phyloP scores from a whole-genome alignment of 2,329 filamentous ascomycete genomes.

The Fragosphaeria purpurea region DNA sequence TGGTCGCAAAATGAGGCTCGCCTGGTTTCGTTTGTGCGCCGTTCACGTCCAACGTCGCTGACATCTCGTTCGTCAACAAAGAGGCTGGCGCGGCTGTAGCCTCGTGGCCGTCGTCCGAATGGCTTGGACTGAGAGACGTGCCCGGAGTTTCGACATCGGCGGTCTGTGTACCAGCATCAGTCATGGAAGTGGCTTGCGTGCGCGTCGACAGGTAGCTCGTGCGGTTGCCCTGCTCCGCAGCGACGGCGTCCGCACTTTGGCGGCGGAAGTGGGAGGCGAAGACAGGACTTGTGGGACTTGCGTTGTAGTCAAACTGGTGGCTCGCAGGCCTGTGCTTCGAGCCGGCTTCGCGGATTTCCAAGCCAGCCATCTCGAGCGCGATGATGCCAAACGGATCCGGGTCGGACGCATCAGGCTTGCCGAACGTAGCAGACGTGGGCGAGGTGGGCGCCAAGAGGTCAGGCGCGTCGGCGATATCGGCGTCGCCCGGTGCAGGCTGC shows the following conservation, averaged over 20 bases:
- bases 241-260: slow-evolving; percentile 58
- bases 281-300: slow-evolving; percentile 65
- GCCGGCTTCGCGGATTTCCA: slow-evolving; percentile 87
- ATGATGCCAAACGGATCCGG: slow-evolving; percentile 88
- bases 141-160: slow-evolving; percentile 41
- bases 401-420: slow-evolving; percentile 68
- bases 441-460: slow-evolving; percentile 23
- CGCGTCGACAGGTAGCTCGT: slow-evolving; percentile 67
- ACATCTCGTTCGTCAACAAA: too few relatives aligned
- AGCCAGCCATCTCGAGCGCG: slow-evolving; percentile 79
- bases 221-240: slow-evolving; percentile 48
- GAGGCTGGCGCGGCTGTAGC: not conserved
- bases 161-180: slow-evolving; percentile 58
- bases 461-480: slow-evolving; percentile 38
- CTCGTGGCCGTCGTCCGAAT: slow-evolving; percentile 37
- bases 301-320: slow-evolving; percentile 72
- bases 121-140: slow-evolving; percentile 44
- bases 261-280: slow-evolving; percentile 43
- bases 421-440: slow-evolving; percentile 41
- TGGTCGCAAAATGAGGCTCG: not conserved
- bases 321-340: slow-evolving; percentile 62
- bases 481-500: slow-evolving; percentile 68
- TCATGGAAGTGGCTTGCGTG: slow-evolving; percentile 61
- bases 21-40: too few relatives aligned
- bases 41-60: too few relatives aligned